phyloP scores from a whole-genome alignment of 768 basidiomycete genomes.

The Tulasnella calospora region DNA sequence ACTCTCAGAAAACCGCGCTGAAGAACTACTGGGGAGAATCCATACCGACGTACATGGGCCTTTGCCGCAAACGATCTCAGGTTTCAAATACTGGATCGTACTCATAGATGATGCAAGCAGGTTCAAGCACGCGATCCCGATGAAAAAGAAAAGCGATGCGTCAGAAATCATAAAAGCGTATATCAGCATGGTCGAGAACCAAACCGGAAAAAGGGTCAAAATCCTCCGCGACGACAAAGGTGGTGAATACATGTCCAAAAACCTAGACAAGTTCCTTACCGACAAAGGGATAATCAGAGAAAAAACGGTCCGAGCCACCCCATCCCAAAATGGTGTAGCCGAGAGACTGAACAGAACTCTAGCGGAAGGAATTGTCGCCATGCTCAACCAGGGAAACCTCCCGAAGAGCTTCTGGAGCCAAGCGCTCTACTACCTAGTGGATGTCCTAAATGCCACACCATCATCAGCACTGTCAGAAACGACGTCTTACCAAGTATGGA shows the following conservation, averaged over 20 bases:
- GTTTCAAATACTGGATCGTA: slow-evolving; percentile 19
- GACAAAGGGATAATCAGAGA: slow-evolving; percentile 36
- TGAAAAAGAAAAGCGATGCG: slow-evolving; percentile 18
- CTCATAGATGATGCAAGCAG: too few species aligned
- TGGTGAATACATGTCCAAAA: slow-evolving; percentile 38
- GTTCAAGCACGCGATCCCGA: background rate
- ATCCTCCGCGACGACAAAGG: too few species aligned
- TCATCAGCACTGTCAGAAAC: too few species aligned
- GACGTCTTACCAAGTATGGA: too few species aligned
- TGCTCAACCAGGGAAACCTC: slow-evolving; percentile 9
- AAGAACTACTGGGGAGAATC: too few species aligned
- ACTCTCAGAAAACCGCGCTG: too few species aligned
- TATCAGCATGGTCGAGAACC: too few species aligned
- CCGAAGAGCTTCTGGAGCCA: slow-evolving; percentile 4
- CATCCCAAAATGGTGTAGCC: slow-evolving; percentile 25
- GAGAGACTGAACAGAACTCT: slow-evolving; percentile 22
- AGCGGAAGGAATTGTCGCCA: background rate
- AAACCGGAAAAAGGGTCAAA: too few species aligned
- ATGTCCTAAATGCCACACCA: too few species aligned
- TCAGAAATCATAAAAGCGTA: slow-evolving; percentile 34
- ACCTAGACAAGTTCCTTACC: too few species aligned
- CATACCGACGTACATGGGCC: slow-evolving; percentile 27
- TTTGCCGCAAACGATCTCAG: background rate
- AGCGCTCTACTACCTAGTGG: too few species aligned
- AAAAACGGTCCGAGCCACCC: slow-evolving; percentile 30